Evolutionary conservation across 108 stramenopile genomes (phyloP), one percentile per base, ranked within the genome.

Genomic region (Nannochloropsis gaditana): DNA sequence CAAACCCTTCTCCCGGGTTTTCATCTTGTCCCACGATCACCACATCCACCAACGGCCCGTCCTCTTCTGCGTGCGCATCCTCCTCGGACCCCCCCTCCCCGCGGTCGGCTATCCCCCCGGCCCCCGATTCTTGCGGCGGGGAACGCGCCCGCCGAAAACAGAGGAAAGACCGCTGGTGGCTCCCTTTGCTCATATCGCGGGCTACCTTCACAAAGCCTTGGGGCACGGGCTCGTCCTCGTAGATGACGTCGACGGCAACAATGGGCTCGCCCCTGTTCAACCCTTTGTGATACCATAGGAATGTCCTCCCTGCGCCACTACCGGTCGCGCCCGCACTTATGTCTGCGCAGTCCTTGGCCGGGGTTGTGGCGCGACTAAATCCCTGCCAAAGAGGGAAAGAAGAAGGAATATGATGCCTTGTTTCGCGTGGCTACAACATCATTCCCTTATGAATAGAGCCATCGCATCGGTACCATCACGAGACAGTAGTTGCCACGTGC

Each of bases 291-390:
- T 73, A 73, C 59, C 59, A 73, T 2, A 73, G 59, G 59, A 73
- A 73, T 4, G 59, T 73, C 59, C 59, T 15, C 59, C 59, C 59
- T 3, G 59, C 59, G 59, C 59, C 59, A n/a, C 59, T 73, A n/a
- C 59, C 59, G n/a, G 59, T 73, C 19, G 15, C n/a, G 59, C 59
- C 59, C 19, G 59, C 4, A 6, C 8, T 73, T 15, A 73, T 73
- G 59, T 73, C 59, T 6, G 59, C 59, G n/a, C 19, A n/a, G 4
- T 15, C 59, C 59, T 73, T 73, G 4, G 59, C 59, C 3, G 59
- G 59, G n/a, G 59, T 73, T 15, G 59, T 73, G 59, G 59, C 59
- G 59, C 59, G 59, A n/a, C 59, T 73, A n/a, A 73, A 73, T n/a
- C 59, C 59, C 59, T 73, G n/a, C n/a, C n/a, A 2, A 31, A 31